These are phyloP conservation scores for Fusarium euwallaceae DNA, from an alignment of 2,329 filamentous ascomycete genomes.

Conservation along the genomic window DNA sequence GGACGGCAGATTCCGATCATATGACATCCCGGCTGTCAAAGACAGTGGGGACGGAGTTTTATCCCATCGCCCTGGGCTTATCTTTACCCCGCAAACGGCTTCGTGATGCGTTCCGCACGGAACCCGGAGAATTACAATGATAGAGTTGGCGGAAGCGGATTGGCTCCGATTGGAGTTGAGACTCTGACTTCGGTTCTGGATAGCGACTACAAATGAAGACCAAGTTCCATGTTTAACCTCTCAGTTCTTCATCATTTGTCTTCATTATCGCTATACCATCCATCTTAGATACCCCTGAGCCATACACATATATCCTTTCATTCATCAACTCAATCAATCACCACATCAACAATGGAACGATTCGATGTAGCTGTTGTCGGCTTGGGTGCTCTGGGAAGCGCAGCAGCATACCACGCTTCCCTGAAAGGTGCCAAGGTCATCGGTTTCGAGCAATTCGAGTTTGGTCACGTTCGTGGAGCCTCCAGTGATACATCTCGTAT, in stretches of 20 bases:
- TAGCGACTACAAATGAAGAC: background rate
- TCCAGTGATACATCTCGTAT: slow-evolving; percentile 46
- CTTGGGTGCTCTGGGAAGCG: slow-evolving; percentile 29
- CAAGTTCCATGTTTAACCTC: background rate
- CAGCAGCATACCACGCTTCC: slow-evolving; percentile 30
- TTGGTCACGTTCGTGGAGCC: slow-evolving; percentile 42
- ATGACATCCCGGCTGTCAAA: background rate
- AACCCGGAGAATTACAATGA: background rate
- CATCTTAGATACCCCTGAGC: background rate
- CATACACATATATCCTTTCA: background rate
- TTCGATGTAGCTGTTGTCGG: slow-evolving; percentile 22
- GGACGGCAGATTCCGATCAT: background rate
- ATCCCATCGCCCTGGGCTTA: background rate
- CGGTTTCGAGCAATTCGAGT: slow-evolving; percentile 44
- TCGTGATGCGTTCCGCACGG: background rate
- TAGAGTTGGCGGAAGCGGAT: background rate
- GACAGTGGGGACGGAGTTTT: background rate
- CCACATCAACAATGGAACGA: background rate
- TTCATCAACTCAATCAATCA: background rate
- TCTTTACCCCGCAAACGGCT: background rate
- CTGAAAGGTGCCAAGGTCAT: slow-evolving; percentile 42
- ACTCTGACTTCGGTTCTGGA: background rate
- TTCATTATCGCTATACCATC: background rate
- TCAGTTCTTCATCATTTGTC: background rate
- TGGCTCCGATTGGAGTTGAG: background rate